Evolutionary conservation across 1,139 yeast genomes (phyloP), one percentile per base, ranked within the genome.

Genomic region (Entelexis paramagnoliae): DNA sequence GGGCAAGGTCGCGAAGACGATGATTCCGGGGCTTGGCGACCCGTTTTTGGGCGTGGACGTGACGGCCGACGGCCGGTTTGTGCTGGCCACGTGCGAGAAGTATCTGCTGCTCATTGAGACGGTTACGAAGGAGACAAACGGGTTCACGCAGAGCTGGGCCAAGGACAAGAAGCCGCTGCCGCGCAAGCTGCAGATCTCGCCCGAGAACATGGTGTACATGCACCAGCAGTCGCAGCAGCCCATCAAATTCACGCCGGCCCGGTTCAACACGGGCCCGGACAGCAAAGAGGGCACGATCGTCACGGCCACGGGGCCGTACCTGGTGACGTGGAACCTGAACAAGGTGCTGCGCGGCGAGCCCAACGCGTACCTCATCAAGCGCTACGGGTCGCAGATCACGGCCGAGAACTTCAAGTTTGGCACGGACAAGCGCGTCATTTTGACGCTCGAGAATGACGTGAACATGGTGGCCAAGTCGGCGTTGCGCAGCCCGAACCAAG

Each of bases 351-450:
- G 71, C 47, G 79, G 80, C 51, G 78, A 75, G 54, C 67, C 69
- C 30, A 76, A 76, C 39, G 76, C 83, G 10, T 84, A 84, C 63
- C 68, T 73, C 49, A 80, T 87, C 62, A 80, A 78, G 65, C 73
- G 78, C 58, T 85, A 84, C 65, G 68, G 74, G 42, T 76, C 78
- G 46, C 68, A 76, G 52, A 79, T 88, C 59, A 76, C 85, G 56
- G 87, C 86, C 47, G 91, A 86, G 61, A 81, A 83, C 62, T 87
- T 86, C 74, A 77, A 77, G 63, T 85, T 78, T 64, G 87, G 87
- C 26, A 76, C 86, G 17, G 81, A 79, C 59, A 75, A 77, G 62
- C 79, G 81, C 51, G 83, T 86, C 51, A 77, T 85, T 55, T 74
- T 85, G 50, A 82, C 91, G 1, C 69, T 80, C 56, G 78, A 79